Evolutionary conservation across 208 protist genomes (phyloP), one percentile per base, ranked within the genome.

Genomic region (Trypanosoma cruzi): DNA sequence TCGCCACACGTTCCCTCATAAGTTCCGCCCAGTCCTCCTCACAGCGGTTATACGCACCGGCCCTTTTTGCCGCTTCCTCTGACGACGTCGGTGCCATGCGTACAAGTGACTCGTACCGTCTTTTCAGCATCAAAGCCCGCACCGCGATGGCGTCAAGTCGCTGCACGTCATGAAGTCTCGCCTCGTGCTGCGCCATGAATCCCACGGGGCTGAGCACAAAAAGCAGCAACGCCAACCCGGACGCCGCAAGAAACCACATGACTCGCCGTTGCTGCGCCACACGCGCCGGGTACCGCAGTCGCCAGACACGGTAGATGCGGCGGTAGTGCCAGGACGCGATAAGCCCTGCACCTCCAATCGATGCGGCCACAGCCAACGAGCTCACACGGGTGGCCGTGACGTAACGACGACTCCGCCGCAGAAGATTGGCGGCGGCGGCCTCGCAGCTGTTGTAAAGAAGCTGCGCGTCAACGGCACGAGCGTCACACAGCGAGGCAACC

Each of bases 221-320:
- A 22, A 89, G 29, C 11, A 80, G 28, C 13, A 50, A 50, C 13
- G 62, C 57, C 18, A 80, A 24, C 48, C 73, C 48, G 20, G 73
- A 50, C 20, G 37, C 54, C 0, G 48, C 68, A 28, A 76, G 53
- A 26, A 4, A 22, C 40, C 62, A 60, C 55, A 65, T 63, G 8
- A 71, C 29, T 11, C 54, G 49, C 37, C 31, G 63, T 10, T 86
- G 73, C 46, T 55, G 52, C 4, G 32, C 62, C 24, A 86, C 80
- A 1, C 49, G 52, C 18, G 24, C 58, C 4, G 84, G 78, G 60
- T 84, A 10, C 32, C 84, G 80, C 24, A 89, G 31, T 4, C 84
- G 77, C 84, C 84, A 89, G 10, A 86, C 84, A 4, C 79, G 75
- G 34, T 90, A 63, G 14, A 90, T 70, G 69, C 83, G 50, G 20